Evolutionary conservation across 106 monocot genomes (phyloP).

Genomic region (Dendrobium officinale): DNA sequence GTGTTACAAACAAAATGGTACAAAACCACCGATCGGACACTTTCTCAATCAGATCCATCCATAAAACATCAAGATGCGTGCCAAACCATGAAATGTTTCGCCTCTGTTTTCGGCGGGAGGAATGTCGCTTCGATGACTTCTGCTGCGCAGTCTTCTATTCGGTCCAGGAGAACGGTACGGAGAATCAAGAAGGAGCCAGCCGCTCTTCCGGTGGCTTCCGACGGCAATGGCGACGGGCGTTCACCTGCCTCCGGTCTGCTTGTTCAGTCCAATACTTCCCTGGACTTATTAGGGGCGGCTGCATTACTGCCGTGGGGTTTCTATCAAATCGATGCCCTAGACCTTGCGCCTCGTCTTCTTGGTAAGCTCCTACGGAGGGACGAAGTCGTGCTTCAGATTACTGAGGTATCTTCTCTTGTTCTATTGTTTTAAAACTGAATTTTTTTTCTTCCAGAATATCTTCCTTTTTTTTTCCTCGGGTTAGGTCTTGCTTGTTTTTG

Average conservation of each 20-base stretch:
- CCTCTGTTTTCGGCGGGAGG: neutral
- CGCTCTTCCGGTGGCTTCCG: neutral
- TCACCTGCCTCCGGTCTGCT: neutral
- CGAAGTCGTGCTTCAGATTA: slow-evolving; percentile 65
- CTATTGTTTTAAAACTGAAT: neutral
- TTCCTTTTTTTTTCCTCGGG: neutral
- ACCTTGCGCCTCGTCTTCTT: slow-evolving; percentile 69
- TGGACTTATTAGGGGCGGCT: neutral
- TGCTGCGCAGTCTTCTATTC: slow-evolving; percentile 4
- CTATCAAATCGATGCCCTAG: slow-evolving; percentile 52
- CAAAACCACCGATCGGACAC: too few relatives aligned
- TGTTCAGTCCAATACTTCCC: neutral
- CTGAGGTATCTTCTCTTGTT: slow-evolving; percentile 32
- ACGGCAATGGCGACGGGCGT: neutral
- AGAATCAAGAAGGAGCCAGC: slow-evolving; percentile 1
- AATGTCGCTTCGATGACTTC: neutral
- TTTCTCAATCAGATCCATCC: too few relatives aligned
- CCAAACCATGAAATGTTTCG: neutral
- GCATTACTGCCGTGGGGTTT: slow-evolving; percentile 36
- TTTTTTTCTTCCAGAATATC: neutral
- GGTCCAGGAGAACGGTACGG: slow-evolving; percentile 32
- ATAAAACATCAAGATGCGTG: too few relatives aligned
- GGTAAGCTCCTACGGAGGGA: slow-evolving; percentile 71
- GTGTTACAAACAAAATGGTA: too few relatives aligned
- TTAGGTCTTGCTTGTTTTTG: neutral